phyloP scores from a whole-genome alignment of 2,329 filamentous ascomycete genomes.

The Fusarium dlaminii region DNA sequence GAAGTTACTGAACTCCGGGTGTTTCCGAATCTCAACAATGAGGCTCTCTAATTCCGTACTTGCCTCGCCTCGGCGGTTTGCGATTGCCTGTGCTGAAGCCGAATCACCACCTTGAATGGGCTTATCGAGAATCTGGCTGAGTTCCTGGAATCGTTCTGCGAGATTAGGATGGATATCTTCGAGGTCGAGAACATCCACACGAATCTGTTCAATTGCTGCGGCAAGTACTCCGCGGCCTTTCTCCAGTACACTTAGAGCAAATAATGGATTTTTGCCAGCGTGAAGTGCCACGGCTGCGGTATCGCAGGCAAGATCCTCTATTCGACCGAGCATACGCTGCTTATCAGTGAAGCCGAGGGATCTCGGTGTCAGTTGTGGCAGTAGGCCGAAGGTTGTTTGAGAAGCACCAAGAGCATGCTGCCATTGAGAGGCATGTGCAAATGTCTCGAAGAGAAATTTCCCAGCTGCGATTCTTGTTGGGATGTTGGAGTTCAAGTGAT shows the following conservation, averaged over 20 bases:
- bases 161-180: background rate
- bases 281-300: background rate
- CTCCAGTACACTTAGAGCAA: background rate
- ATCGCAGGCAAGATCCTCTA: background rate
- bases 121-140: background rate
- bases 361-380: background rate
- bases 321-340: background rate
- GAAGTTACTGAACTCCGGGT: background rate
- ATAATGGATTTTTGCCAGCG: accelerated
- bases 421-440: background rate
- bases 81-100: background rate
- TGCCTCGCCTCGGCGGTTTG: background rate
- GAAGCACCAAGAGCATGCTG: background rate
- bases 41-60: accelerated
- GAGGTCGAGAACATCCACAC: background rate
- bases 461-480: background rate
- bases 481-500: background rate
- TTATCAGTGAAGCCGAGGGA: background rate
- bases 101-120: background rate
- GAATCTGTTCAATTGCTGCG: background rate
- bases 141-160: background rate
- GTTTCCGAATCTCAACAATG: background rate
- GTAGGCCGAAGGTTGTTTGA: accelerated
- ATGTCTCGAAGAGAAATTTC: background rate
- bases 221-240: background rate